These are phyloP conservation scores for Trypanosoma scelopori DNA, from an alignment of 208 protist genomes.

Conservation along the genomic window DNA sequence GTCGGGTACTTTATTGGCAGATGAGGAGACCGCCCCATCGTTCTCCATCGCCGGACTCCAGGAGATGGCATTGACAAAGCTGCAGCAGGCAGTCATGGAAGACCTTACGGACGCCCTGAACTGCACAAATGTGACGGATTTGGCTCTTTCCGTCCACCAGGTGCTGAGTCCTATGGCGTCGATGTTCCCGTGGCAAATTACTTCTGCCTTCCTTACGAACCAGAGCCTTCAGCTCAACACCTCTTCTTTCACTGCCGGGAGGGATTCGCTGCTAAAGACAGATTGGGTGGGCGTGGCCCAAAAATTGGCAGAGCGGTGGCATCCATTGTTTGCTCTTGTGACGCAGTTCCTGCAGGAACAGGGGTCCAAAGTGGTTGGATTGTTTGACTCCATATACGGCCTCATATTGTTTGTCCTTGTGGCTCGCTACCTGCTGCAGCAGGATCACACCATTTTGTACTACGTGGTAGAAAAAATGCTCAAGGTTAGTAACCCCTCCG, in stretches of 20 bases:
- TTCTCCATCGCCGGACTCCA: constrained; percentile 10
- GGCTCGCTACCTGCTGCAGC: constrained; percentile 57
- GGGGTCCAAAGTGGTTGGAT: constrained; percentile 40
- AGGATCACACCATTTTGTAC: constrained; percentile 75
- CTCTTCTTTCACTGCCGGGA: constrained; percentile 3
- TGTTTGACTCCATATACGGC: constrained; percentile 67
- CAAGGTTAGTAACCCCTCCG: constrained; percentile 39
- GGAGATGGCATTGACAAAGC: constrained; percentile 17
- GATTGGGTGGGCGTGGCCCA: constrained; percentile 39
- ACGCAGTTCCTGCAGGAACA: constrained; percentile 27
- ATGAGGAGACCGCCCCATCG: background rate
- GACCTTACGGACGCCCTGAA: constrained; percentile 45
- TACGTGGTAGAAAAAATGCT: constrained; percentile 66
- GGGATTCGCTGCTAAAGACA: constrained; percentile 24
- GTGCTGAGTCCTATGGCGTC: constrained; percentile 12
- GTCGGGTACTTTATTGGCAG: background rate
- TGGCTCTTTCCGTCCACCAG: constrained; percentile 19
- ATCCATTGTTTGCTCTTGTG: constrained; percentile 30
- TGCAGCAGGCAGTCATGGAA: constrained; percentile 41
- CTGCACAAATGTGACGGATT: constrained; percentile 49
- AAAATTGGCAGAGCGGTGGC: constrained; percentile 29
- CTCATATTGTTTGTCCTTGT: constrained; percentile 59
- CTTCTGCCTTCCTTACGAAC: background rate
- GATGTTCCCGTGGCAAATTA: constrained; percentile 14
- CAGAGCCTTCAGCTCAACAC: constrained; percentile 1